Percentiles rank a stretch among this genome's conserved stretches.
Evolutionary conservation across 768 basidiomycete species (phyloP).

Genomic region (Podaxis sp.): DNA sequence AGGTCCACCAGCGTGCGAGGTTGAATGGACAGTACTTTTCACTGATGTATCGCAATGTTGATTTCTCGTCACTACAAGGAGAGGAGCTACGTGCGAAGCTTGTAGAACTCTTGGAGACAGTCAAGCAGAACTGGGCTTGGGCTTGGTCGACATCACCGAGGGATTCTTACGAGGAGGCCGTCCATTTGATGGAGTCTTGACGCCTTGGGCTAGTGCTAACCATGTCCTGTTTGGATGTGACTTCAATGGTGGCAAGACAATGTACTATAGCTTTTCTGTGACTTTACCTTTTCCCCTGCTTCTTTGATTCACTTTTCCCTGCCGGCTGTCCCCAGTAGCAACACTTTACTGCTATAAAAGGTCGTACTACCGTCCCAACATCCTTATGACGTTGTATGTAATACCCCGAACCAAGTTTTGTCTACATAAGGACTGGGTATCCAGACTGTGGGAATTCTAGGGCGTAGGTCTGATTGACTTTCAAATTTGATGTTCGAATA

Average conservation of each 20-base stretch:
- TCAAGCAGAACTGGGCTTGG: slow-evolving; percentile 61
- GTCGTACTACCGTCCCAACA: background rate
- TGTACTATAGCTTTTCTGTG: background rate
- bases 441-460: background rate
- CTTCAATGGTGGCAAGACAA: background rate
- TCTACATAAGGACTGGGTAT: background rate
- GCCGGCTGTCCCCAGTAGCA: background rate
- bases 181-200: slow-evolving; percentile 23
- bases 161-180: slow-evolving; percentile 33
- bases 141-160: slow-evolving; percentile 48
- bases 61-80: slow-evolving; percentile 24
- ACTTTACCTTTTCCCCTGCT: background rate
- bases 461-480: background rate
- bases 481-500: background rate
- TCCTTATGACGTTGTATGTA: background rate
- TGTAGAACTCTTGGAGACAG: slow-evolving; percentile 30
- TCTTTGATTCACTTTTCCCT: background rate
- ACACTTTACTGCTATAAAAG: background rate
- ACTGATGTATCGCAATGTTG: slow-evolving; percentile 26
- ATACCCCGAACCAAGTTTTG: background rate
- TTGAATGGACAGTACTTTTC: slow-evolving; percentile 39
- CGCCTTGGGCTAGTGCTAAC: background rate
- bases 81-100: slow-evolving; percentile 28
- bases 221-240: background rate
- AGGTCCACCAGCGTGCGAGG: slow-evolving; percentile 34